Conservation (phyloP, 2,329 filamentous ascomycete species). For the Plectosphaerella sp. region DNA sequence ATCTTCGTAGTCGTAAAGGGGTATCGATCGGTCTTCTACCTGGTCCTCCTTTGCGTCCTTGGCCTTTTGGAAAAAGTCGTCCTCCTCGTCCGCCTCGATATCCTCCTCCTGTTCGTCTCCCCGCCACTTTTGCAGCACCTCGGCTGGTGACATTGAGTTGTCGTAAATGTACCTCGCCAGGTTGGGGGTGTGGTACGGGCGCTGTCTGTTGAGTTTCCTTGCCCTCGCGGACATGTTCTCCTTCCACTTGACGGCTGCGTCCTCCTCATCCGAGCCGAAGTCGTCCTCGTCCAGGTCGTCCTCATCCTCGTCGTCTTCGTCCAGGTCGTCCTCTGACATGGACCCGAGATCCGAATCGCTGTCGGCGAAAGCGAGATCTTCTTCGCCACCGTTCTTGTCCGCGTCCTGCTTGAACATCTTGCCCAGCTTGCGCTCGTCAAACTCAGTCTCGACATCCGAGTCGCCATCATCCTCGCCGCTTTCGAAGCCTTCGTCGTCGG, state of each 20-base stretch:
- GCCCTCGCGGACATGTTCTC: slow-evolving; percentile 76
- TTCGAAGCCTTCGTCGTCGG: slow-evolving; percentile 48
- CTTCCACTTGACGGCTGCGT: slow-evolving; percentile 79
- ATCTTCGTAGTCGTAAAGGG: slow-evolving; percentile 72
- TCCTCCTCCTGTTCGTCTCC: slow-evolving; percentile 60
- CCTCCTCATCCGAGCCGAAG: slow-evolving; percentile 60
- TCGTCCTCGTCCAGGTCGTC: slow-evolving; percentile 45
- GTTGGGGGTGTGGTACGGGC: slow-evolving; percentile 73
- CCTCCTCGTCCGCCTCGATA: slow-evolving; percentile 49
- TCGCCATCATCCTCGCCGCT: slow-evolving; percentile 47
- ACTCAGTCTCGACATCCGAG: slow-evolving; percentile 52
- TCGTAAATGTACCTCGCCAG: slow-evolving; percentile 89
- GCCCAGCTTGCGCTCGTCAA: slow-evolving; percentile 55
- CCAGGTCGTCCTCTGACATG: slow-evolving; percentile 56
- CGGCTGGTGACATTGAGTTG: slow-evolving; percentile 65
- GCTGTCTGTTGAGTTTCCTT: slow-evolving; percentile 63
- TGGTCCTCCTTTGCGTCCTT: slow-evolving; percentile 63
- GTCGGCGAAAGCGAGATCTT: slow-evolving; percentile 86
- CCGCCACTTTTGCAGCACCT: slow-evolving; percentile 77
- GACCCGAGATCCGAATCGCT: slow-evolving; percentile 96
- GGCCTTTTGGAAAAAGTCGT: slow-evolving; percentile 60
- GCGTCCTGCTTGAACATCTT: slow-evolving; percentile 53
- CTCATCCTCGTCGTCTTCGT: slow-evolving; percentile 37
- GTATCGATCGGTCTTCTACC: slow-evolving; percentile 76
- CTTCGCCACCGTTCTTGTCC: slow-evolving; percentile 51